A percentile compares a stretch with the other conserved stretches of the same genome.
Conservation (phyloP, 306 rosid genomes). For the Glycine latifolia region DNA sequence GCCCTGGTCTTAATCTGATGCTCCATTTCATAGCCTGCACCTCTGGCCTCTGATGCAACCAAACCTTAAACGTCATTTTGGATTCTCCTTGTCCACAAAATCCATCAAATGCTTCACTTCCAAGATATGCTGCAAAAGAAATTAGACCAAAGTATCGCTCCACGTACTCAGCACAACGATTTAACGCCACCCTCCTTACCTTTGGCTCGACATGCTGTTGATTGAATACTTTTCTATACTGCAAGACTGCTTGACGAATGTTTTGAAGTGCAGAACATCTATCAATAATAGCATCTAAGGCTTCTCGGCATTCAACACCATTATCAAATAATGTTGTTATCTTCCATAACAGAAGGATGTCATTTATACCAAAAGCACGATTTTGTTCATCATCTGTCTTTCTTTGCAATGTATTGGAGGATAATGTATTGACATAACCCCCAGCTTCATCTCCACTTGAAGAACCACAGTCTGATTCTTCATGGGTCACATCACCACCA, state of each 20-base stretch:
- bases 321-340: constrained; percentile 85
- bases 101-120: constrained; percentile 87
- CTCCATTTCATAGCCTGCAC: constrained; percentile 93
- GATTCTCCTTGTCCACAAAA: constrained; percentile 76
- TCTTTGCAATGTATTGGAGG: constrained; percentile 47
- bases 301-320: constrained; percentile 88
- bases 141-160: constrained; percentile 86
- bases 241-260: constrained; percentile 84
- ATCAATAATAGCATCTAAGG: constrained; percentile 85
- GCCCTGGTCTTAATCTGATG: constrained; percentile 81
- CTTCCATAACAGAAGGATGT: constrained; percentile 83
- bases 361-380: constrained; percentile 79
- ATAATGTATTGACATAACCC: constrained; percentile 44
- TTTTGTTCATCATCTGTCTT: constrained; percentile 55
- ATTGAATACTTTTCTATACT: constrained; percentile 74
- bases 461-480: constrained; percentile 65
- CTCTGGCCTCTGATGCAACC: constrained; percentile 85
- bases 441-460: constrained; percentile 80
- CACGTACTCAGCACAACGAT: constrained; percentile 85
- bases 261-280: constrained; percentile 88
- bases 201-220: constrained; percentile 86
- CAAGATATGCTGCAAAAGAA: constrained; percentile 92
- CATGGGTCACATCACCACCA: constrained; percentile 56
- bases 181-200: constrained; percentile 84
- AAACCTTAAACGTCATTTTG: constrained; percentile 76